These are phyloP conservation scores for Septoria linicola DNA, from an alignment of 2,329 filamentous ascomycete genomes.

Conservation along the genomic window DNA sequence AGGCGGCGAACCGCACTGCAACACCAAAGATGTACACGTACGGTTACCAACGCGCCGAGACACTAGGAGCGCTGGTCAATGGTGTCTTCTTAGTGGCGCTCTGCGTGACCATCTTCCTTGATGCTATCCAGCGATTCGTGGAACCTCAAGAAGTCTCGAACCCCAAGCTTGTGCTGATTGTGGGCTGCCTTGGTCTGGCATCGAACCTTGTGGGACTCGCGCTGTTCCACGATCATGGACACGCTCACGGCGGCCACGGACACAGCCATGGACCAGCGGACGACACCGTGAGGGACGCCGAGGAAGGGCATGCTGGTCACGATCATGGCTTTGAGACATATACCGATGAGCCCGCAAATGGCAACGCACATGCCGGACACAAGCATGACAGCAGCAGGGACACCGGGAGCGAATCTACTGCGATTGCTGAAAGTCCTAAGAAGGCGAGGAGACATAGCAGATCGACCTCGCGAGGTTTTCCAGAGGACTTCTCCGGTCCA, in stretches of 20 bases:
- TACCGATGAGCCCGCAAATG: constrained; percentile 37
- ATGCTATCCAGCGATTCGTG: constrained; percentile 87
- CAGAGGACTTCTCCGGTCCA: constrained; percentile 74
- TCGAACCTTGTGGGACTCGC: constrained; percentile 89
- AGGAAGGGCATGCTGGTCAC: constrained; percentile 54
- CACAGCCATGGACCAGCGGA: constrained; percentile 50
- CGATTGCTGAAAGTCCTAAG: constrained; percentile 27
- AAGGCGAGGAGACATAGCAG: constrained; percentile 55
- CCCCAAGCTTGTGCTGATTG: constrained; percentile 82
- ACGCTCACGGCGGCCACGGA: constrained; percentile 66
- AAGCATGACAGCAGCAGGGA: constrained; percentile 65
- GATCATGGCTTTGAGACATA: constrained; percentile 53
- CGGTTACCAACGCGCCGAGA: constrained; percentile 96
- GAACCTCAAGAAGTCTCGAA: constrained; percentile 85
- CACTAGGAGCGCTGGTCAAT: constrained; percentile 92
- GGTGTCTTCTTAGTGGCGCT: constrained; percentile 96
- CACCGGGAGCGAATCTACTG: constrained; percentile 49
- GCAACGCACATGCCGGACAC: constrained; percentile 53
- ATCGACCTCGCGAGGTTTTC: constrained; percentile 57
- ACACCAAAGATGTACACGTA: constrained; percentile 80
- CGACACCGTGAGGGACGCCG: constrained; percentile 48
- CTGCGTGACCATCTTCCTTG: constrained; percentile 93
- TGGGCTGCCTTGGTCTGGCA: constrained; percentile 78
- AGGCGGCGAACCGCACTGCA: constrained; percentile 73
- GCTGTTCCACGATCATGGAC: constrained; percentile 89